Base-by-base conservation (phyloP, 23 red algal species). In the Gracilaria vermiculophylla region DNA sequence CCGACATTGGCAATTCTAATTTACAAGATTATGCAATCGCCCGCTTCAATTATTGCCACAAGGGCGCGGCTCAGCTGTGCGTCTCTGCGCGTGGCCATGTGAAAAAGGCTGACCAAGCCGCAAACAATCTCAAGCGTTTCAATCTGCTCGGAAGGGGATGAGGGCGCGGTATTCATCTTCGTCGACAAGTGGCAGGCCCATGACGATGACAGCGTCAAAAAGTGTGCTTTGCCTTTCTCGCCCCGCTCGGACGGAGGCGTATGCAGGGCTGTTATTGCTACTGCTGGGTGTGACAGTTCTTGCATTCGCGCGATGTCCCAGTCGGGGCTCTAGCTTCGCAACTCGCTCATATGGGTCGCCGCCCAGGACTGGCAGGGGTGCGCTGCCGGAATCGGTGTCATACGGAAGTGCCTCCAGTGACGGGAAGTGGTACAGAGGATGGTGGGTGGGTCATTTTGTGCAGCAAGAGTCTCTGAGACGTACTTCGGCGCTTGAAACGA, bases 401-500 rank as follows among this genome's bases (percentile, higher is more conserved):
- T 91, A 56, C 28, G 87, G 87, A 37, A 91, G 53, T 72, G 87
- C 75, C 20, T 25, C 36, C 13, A n/a, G 31, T 11, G 87, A 91
- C 23, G 87, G 87, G 16, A 50, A 44, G 40, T 3, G 1, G 21
- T 41, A 52, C 24, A 31, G 41, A 32, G 87, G 87, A 27, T 91
- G 87, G 87, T 91, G 74, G 75, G 75, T 91, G 2, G 87, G 87
- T 7, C 87, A 91, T 65, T 91, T 91, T 42, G 69, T 89, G 23
- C 55, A 80, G 0, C 48, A 67, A 39, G 47, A 42, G 3, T 44
- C 35, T n/a, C n/a, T 84, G 61, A 57, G 60, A 41, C 45, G 39
- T 17, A 81, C 36, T 53, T 64, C n/a, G 31, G 87, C 65, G 8
- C 54, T 93, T 24, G 90, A 93, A 42, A 77, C 81, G n/a, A 93